These are phyloP conservation scores for Poa annua DNA, from an alignment of 176 grass and related monocot species.

Conservation along the genomic window DNA sequence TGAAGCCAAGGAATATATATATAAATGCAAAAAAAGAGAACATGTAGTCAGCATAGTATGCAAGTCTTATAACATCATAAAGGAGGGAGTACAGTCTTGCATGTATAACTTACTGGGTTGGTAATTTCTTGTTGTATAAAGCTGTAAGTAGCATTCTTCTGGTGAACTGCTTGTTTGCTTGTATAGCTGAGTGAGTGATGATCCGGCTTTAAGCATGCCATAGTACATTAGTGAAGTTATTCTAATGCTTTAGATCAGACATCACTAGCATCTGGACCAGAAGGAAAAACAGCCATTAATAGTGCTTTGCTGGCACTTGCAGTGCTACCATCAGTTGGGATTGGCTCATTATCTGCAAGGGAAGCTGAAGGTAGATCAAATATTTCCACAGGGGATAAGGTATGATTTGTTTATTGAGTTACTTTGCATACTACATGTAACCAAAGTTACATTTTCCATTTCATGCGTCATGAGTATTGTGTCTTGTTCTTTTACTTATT, in stretches of 20 bases:
- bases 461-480: conserved; percentile 9
- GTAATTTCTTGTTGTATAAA: conserved; percentile 12
- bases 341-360: conserved; percentile 69
- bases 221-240: conserved; percentile 24
- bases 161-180: conserved; percentile 22
- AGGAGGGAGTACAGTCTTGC: conserved; percentile 4
- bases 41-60: not conserved
- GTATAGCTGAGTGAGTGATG: conserved; percentile 25
- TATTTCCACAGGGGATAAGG: conserved; percentile 74
- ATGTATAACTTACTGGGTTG: conserved; percentile 27
- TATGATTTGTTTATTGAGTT: conserved; percentile 35
- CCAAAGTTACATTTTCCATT: conserved; percentile 8
- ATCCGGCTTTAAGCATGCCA: conserved; percentile 17
- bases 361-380: conserved; percentile 84
- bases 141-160: conserved; percentile 24
- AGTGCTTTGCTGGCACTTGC: conserved; percentile 22
- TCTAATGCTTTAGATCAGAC: not conserved
- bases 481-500: not conserved
- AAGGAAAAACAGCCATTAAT: conserved; percentile 24
- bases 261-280: not conserved
- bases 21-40: conserved; percentile 9
- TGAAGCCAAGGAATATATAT: not conserved
- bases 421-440: conserved; percentile 25
- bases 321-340: conserved; percentile 73
- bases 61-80: conserved; percentile 16